Evolutionary conservation across 805 yeast genomes (phyloP), one percentile per base, ranked within the genome.

Genomic region (Candida insectorum): DNA sequence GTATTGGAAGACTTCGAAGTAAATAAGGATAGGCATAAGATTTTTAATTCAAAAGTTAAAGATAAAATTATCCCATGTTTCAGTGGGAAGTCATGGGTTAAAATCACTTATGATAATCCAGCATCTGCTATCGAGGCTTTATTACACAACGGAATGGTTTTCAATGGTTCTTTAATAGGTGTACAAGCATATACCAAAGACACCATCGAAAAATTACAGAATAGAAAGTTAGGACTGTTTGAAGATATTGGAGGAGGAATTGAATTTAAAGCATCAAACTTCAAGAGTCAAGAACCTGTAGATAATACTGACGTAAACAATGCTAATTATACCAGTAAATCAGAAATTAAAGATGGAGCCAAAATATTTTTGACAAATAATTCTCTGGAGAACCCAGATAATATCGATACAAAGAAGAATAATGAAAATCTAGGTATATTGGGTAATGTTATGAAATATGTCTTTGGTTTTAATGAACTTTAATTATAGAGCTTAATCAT

Each of bases 81-180:
- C 57, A 73, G 89, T 9, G 97, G 97, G 1, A 74, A 78, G 28
- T 79, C 85, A 24, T 91, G 97, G 97, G 79, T 89, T n/a, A 85
- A 88, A 52, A 54, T 91, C 34, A 89, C 97, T 3, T 93, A 77
- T 56, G 82, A 79, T 37, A 81, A 79, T 38, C 75, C 83, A 6
- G 65, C 81, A 2, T 73, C 89, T 7, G 96, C 95, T 2, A 56
- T 77, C 12, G 77, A 95, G 35, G 96, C 98, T 0, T 62, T 89
- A 27, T 79, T 84, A 43, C 96, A 88, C 51, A 85, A 86, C 52
- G 95, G 95, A 4, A 56, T 69, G 9, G 71, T 79, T 5, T 75
- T 81, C 48, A 83, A 81, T 34, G 91, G 85, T 35, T 64, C 56
- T 48, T 73, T 55, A 56, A 80, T 53, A 77, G 95, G 51, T 58